phyloP scores from a whole-genome alignment of 306 rosid genomes.

The Rubus idaeus region DNA sequence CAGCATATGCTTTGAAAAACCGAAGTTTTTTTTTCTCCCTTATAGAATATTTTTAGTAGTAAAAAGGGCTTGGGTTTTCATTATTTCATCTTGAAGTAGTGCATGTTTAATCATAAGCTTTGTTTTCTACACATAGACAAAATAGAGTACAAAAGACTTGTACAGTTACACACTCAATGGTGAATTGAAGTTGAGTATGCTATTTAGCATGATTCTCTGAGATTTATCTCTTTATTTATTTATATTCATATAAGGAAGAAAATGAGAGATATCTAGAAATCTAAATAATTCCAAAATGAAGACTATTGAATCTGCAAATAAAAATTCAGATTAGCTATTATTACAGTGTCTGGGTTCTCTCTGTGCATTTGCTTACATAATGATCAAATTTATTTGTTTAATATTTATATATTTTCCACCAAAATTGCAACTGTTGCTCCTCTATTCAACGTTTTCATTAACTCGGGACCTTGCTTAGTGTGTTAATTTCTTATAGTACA shows the following conservation, averaged over 20 bases:
- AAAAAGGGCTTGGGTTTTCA: background rate
- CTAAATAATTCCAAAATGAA: background rate
- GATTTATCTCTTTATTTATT: background rate
- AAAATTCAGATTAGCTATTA: background rate
- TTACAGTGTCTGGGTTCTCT: background rate
- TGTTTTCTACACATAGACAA: background rate
- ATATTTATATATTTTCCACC: background rate
- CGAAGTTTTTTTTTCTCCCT: background rate
- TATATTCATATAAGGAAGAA: background rate
- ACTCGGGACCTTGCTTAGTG: background rate
- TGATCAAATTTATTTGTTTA: background rate
- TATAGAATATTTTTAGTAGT: background rate
- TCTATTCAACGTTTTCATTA: background rate
- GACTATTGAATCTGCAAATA: background rate
- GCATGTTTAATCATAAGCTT: background rate
- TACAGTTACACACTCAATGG: too few relatives aligned
- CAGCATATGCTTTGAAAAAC: background rate
- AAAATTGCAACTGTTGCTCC: background rate
- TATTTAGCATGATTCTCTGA: background rate
- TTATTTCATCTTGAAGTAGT: background rate
- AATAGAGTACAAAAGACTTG: too few relatives aligned
- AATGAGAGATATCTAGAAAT: conserved; percentile 4
- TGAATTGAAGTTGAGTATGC: background rate
- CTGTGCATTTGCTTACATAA: background rate
- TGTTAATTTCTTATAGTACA: background rate